Base-by-base conservation (phyloP, 2,329 filamentous ascomycete species). In the Acarospora socialis region DNA sequence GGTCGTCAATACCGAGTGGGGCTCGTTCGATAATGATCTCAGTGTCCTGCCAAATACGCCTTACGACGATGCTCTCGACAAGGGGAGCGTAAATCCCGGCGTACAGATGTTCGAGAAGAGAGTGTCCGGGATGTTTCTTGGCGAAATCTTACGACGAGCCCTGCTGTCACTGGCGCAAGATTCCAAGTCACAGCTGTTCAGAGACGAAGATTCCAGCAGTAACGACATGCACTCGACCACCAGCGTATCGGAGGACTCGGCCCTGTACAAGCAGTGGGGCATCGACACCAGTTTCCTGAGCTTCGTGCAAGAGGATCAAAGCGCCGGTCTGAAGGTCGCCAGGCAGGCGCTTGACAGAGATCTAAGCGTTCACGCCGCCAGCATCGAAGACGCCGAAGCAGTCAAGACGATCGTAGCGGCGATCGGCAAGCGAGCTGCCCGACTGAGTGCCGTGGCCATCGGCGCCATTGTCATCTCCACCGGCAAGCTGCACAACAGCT, bases 101-200 rank as follows among this genome's bases (percentile, higher is more conserved):
- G 74, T 92, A 39, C 90, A 98, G 53, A 93, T 95, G 81, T 98
- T 95, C 51, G 90, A 98, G 63, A 98, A 98, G 68, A 80, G 87
- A 28, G 79, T 98, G 10, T 93, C 84, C 1, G 90, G 90, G 53
- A 95, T 98, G 87, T 98, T 95, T 61, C 59, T 98, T 29, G 90
- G 90, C 33, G 90, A 98, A 56, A 86, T 95, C 41, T 68, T 94
- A 34, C 79, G 90, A 33, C 68, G 82, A 26, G 75, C 77, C 10
- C 61, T 94, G 14, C 54, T 90, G 30, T 66, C 73, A 36, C 68
- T 94, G 52, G 62, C 86, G 48, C 68, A 78, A 45, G 68, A 81
- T 44, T 64, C 74, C 17, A 54, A 66, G 1, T 59, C 78, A 5
- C 65, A 74, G 3, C 67, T 94, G 21, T 92, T 94, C 68, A 70